phyloP scores from a whole-genome alignment of 23 red algal genomes.

The Agarophyton chilense region DNA sequence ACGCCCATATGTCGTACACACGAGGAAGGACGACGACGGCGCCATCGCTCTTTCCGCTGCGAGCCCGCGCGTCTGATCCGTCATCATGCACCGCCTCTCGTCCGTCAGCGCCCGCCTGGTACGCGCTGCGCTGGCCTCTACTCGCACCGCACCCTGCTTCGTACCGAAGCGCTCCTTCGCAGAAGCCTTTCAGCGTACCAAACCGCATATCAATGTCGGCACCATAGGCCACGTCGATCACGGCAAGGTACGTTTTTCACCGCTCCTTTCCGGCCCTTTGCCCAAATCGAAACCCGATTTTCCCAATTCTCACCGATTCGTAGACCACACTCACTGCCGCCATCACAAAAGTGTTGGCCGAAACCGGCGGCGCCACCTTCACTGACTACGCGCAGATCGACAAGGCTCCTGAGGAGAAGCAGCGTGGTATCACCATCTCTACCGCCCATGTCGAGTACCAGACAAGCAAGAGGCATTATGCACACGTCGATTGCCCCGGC shows the following conservation, averaged over 20 bases:
- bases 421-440: slow-evolving; percentile 96
- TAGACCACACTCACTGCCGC: slow-evolving; percentile 96
- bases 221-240: slow-evolving; percentile 99
- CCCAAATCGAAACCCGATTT: background rate
- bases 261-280: background rate
- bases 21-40: too few species aligned
- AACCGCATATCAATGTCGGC: slow-evolving; percentile 94
- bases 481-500: slow-evolving; percentile 98
- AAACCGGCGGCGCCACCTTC: slow-evolving; percentile 89
- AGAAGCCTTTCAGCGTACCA: slow-evolving; percentile 69
- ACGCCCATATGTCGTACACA: background rate
- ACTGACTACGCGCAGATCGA: slow-evolving; percentile 99
- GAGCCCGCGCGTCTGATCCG: background rate
- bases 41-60: background rate
- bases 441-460: slow-evolving; percentile 96
- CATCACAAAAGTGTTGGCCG: slow-evolving; percentile 95
- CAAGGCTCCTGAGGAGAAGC: slow-evolving; percentile 96
- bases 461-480: slow-evolving; percentile 86
- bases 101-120: background rate
- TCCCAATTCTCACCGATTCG: background rate
- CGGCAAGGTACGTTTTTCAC: slow-evolving; percentile 58
- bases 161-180: slow-evolving; percentile 37
- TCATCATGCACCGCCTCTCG: slow-evolving; percentile 13
- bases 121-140: background rate
- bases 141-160: background rate